phyloP scores from a whole-genome alignment of 805 yeast species.

The Candida odintsovae region DNA sequence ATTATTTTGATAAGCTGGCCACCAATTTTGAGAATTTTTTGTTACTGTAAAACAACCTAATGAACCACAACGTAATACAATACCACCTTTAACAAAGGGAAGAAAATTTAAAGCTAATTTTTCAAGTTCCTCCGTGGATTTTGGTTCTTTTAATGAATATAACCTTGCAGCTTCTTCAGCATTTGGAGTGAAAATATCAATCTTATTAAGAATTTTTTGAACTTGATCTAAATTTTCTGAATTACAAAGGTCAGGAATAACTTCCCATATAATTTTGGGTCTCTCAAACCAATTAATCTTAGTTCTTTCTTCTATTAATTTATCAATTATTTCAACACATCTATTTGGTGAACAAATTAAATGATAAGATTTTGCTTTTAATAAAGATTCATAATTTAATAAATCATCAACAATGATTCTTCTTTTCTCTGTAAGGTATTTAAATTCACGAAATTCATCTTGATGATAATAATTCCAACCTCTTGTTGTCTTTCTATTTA shows the following conservation, averaged over 20 bases:
- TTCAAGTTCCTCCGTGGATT: constrained; percentile 33
- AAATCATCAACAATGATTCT: constrained; percentile 56
- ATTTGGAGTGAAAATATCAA: constrained; percentile 75
- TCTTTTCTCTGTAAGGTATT: constrained; percentile 55
- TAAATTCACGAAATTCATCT: constrained; percentile 38
- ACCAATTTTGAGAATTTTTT: constrained; percentile 30
- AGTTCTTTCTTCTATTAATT: constrained; percentile 17
- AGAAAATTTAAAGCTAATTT: constrained; percentile 36
- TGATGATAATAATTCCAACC: constrained; percentile 75
- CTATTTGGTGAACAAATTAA: constrained; percentile 69
- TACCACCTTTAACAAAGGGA: constrained; percentile 39
- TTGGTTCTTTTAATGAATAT: constrained; percentile 42
- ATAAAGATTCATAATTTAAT: constrained; percentile 29
- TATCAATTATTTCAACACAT: constrained; percentile 41
- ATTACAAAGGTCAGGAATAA: constrained; percentile 70
- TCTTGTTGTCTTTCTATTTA: constrained; percentile 58
- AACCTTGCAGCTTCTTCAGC: constrained; percentile 74
- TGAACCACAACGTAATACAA: constrained; percentile 73
- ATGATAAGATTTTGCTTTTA: constrained; percentile 50
- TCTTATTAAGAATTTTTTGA: constrained; percentile 31
- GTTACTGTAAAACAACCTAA: constrained; percentile 55
- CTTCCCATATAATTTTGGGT: constrained; percentile 73
- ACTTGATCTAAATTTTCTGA: constrained; percentile 41
- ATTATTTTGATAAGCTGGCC: constrained; percentile 68
- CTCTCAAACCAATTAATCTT: not conserved